These are phyloP conservation scores for Colletotrichum sp. DNA, from an alignment of 2,329 filamentous ascomycete species.

Conservation along the genomic window DNA sequence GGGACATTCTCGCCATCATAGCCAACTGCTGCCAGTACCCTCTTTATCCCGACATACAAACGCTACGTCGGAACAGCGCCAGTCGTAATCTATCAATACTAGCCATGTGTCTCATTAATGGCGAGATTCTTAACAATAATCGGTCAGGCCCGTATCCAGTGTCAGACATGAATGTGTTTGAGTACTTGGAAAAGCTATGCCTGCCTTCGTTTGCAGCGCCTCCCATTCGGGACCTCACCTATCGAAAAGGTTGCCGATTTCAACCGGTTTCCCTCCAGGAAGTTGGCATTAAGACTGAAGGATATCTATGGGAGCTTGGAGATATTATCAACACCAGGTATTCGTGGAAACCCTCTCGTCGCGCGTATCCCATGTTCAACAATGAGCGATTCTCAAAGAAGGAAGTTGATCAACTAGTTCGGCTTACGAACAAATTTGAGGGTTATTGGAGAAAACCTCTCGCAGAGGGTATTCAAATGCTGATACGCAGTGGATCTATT, in stretches of 20 bases:
- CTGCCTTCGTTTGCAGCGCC: not conserved
- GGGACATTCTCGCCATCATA: not conserved
- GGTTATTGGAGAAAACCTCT: not conserved
- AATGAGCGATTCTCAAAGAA: not conserved
- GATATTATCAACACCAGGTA: accelerated
- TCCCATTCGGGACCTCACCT: not conserved
- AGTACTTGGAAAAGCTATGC: not conserved
- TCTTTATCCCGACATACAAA: accelerated
- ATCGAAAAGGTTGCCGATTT: not conserved
- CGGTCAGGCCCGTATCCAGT: accelerated
- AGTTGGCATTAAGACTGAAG: not conserved
- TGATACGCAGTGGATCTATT: accelerated
- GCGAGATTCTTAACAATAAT: not conserved
- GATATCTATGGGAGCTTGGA: not conserved
- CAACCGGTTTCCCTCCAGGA: not conserved
- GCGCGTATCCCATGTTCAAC: not conserved
- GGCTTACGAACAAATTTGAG: accelerated
- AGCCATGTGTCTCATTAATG: not conserved
- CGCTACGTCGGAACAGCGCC: not conserved
- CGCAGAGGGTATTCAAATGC: accelerated
- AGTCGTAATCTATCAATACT: not conserved
- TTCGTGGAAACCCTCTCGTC: accelerated
- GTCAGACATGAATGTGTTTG: not conserved
- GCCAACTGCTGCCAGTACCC: not conserved
- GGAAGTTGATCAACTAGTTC: not conserved